Base-by-base conservation (phyloP, 768 basidiomycete species). In the Tephrocybe sp. region DNA sequence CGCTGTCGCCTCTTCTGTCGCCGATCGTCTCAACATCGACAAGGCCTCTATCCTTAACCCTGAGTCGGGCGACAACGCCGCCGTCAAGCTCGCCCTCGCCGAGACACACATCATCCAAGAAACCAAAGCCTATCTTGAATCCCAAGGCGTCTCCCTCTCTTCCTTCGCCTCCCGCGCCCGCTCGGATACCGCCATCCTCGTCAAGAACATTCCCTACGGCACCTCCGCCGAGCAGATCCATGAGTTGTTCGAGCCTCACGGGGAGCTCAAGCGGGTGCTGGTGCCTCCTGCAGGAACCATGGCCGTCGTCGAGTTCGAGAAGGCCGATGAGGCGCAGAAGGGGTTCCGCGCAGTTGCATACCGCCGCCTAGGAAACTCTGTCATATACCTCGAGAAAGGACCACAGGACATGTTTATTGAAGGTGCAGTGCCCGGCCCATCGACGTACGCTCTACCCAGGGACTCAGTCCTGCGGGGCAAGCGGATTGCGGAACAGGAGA, bases 91-190 rank as follows among this genome's bases (percentile, higher is more conserved):
- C 33, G 96, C 97, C 0, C 75, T 98, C 33, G 96, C 97, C 0
- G 97, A 99, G 68, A 97, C 97, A 15, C 91, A 94, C 59, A 84
- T 98, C 67, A 94, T 99, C 51, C 83, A 90, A 53, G 96, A 98
- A 67, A 98, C 95, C 1, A 97, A 96, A 63, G 69, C 84, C 0
- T 97, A 91, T 67, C 81, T 98, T 15, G 91, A 94, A 63, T 76
- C 80, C 2, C 83, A 89, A 50, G 88, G 88, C 14, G 83, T 90
- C 50, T 64, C 83, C 17, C 68, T 89, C 1, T 75, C 80, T 2
- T 74, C 83, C 0, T 85, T 89, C 57, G 73, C 76, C 3, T 68
- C 77, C 1, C 68, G 68, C 11, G 71, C 71, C 3, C 77, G 82
- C 12, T 95, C 93, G 0, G 83, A 88, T 59, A 95, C 90, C 0